phyloP scores from a whole-genome alignment of 1,139 yeast genomes.

The Taphrina pruni region DNA sequence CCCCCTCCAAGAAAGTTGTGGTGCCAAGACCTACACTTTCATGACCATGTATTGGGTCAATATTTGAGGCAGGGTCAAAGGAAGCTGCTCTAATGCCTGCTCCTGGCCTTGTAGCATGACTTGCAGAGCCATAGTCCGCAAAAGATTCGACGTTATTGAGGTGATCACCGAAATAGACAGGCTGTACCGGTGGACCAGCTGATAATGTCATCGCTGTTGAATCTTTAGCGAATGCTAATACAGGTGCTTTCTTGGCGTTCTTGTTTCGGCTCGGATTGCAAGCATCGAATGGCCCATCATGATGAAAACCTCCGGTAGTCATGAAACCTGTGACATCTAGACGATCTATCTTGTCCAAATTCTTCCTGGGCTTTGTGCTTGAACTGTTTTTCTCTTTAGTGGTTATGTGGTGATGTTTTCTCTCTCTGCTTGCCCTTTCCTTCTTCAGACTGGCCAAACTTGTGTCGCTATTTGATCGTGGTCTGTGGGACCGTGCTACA shows the following conservation, averaged over 20 bases:
- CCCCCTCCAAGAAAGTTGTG: slow-evolving; percentile 90
- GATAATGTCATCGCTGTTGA: slow-evolving; percentile 86
- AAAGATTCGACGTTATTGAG: slow-evolving; percentile 49
- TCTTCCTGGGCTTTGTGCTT: slow-evolving; percentile 22
- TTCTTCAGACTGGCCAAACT: slow-evolving; percentile 9
- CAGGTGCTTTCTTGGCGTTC: slow-evolving; percentile 78
- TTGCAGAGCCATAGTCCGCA: slow-evolving; percentile 45
- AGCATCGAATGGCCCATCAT: slow-evolving; percentile 98
- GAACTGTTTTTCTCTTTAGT: slow-evolving; percentile 6
- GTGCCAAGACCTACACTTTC: slow-evolving; percentile 88
- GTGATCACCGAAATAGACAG: slow-evolving; percentile 39
- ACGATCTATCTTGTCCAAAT: slow-evolving; percentile 86
- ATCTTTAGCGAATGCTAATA: slow-evolving; percentile 90
- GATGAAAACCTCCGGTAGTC: slow-evolving; percentile 88
- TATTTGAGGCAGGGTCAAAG: slow-evolving; percentile 72
- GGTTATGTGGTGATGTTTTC: background rate
- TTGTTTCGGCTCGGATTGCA: slow-evolving; percentile 96
- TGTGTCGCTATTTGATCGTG: slow-evolving; percentile 32
- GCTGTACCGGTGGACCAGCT: slow-evolving; percentile 55
- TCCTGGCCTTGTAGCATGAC: slow-evolving; percentile 9
- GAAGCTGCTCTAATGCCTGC: slow-evolving; percentile 35
- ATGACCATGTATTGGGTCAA: slow-evolving; percentile 80
- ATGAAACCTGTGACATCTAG: slow-evolving; percentile 93
- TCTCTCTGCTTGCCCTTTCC: slow-evolving; percentile 24
- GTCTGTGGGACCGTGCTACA: slow-evolving; percentile 7